Evolutionary conservation across 768 basidiomycete genomes (phyloP).

Genomic region (Chalciporus piperatus): DNA sequence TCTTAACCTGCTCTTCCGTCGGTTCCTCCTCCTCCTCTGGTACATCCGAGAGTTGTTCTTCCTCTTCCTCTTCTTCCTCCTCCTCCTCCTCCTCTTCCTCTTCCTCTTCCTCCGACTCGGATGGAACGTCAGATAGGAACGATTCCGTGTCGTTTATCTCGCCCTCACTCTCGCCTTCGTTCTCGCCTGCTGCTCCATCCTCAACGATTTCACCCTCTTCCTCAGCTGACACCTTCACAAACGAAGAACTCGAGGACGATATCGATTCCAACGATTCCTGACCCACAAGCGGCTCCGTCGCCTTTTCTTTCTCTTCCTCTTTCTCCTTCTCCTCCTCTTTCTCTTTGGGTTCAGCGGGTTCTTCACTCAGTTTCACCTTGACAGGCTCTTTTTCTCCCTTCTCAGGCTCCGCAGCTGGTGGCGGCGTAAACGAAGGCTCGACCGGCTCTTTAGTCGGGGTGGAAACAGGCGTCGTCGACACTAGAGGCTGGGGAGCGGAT

Average conservation of each 20-base stretch:
- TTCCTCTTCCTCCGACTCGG: slow-evolving; percentile 29
- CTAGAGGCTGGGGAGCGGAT: slow-evolving; percentile 7
- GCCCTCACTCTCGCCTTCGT: slow-evolving; percentile 31
- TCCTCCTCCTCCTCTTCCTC: slow-evolving; percentile 26
- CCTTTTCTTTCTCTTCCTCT: not conserved
- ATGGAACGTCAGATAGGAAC: slow-evolving; percentile 27
- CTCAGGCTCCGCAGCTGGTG: not conserved
- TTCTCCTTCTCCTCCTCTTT: slow-evolving; percentile 1
- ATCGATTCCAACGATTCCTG: slow-evolving; percentile 31
- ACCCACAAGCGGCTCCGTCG: slow-evolving; percentile 1
- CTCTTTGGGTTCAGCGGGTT: slow-evolving; percentile 4
- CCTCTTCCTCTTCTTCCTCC: slow-evolving; percentile 17
- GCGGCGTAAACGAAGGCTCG: not conserved
- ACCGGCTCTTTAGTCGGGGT: slow-evolving; percentile 14
- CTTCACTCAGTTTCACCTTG: slow-evolving; percentile 2
- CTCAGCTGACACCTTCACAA: slow-evolving; percentile 40
- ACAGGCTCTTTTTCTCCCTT: not conserved
- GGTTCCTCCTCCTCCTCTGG: slow-evolving; percentile 22
- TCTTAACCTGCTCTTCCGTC: slow-evolving; percentile 13
- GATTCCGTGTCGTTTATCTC: slow-evolving; percentile 33
- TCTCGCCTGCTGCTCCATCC: slow-evolving; percentile 31
- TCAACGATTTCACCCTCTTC: slow-evolving; percentile 28
- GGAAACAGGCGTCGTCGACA: slow-evolving; percentile 12
- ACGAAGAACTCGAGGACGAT: slow-evolving; percentile 48
- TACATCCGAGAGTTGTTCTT: slow-evolving; percentile 17